Base-by-base conservation (phyloP, 495 filamentous ascomycete species). In the Clavariopsis aquatica region DNA sequence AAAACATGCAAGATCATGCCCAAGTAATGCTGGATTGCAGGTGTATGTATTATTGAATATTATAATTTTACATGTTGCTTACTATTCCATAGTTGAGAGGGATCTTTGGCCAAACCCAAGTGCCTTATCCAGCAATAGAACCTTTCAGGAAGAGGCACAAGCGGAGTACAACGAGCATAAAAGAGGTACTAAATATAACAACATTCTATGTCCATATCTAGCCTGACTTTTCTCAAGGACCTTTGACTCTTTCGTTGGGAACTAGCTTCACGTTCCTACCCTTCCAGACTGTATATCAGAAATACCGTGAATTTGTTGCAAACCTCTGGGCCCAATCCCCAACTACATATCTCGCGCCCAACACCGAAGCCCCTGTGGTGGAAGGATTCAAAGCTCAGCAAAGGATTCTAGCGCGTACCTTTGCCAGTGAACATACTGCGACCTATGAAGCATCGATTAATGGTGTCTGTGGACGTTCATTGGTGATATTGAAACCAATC, bases 1-100 rank as follows among this genome's bases (percentile, higher is more conserved):
- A 12, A 22, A 68, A 68, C 29, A 34, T 68, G 59, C 64, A 66
- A 17, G 62, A 65, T 29, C 62, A 65, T 31, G 49, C 55, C 24
- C 26, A 29, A 28, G 20, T 10, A 23, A 31, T 28, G 49, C 15
- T 29, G 10, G 54, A 13, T 49, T 34, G 38, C 38, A 43, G n/a
- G 3, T 43, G 38, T 43, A n/a, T 3, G 38, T 43, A 17, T 6
- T 17, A 15, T 17, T 9, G 13, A 9, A 17, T 36, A 6, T 6
- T 36, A 36, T 6, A 13, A 6, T 36, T 36, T 6, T 36, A 13
- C 31, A 6, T 36, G 6, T 13, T 13, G 31, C 31, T 36, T 36
- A 36, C 13, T 36, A 6, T 36, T 13, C 6, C 6, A 6, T 43
- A 43, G 38, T 43, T 17, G n/a, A 8, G 8, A 31, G 47, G 17